Base-by-base conservation (phyloP, 768 basidiomycete genomes). In the Lentinula lateritia region DNA sequence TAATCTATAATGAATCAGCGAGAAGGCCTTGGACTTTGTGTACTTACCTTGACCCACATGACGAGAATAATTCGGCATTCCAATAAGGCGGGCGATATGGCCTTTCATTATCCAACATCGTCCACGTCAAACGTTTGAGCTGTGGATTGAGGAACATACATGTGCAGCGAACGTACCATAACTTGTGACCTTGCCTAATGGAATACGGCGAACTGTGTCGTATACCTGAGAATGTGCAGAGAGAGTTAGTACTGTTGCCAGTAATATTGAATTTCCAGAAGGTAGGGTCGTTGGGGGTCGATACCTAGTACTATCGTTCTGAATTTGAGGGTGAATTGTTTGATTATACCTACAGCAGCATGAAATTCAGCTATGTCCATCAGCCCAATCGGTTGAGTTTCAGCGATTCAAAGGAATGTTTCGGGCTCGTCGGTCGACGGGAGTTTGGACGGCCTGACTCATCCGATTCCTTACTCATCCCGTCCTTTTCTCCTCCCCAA, bases 41-140 rank as follows among this genome's bases (percentile, higher is more conserved):
- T 38, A n/a, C 75, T 57, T 63, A 89, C 92, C 91, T 78, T 92
- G 89, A 5, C 92, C 92, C 32, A 93, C 91, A 66, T 90, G 90
- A 52, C 92, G 80, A 4, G 92, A 84, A 72, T 93, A 83, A 28
- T 78, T 79, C 0, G 91, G 92, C 87, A 89, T 90, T 16, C 89
- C 89, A 59, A 90, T 80, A 20, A 93, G 76, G 66, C 87, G 91
- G 6, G 92, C 90, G 59, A 93, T 82, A 68, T 92, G 89, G 2
- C 89, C 90, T 93, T 65, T 39, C 7, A 52, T 50, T 16, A n/a
- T 6, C 16, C 20, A 35, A 35, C 8, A 35, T 34, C 34, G 52
- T n/a, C 38, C 16, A 53, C 1, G 52, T n/a, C 12, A 36, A 35
- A 8, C 18, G 58, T 18, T 41, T 16, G 50, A 45, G 28, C 38